Percentiles rank a stretch among this genome's conserved stretches.
These are phyloP conservation scores for Xylaria sp. DNA, from an alignment of 2,329 filamentous ascomycete species.

Conservation along the genomic window DNA sequence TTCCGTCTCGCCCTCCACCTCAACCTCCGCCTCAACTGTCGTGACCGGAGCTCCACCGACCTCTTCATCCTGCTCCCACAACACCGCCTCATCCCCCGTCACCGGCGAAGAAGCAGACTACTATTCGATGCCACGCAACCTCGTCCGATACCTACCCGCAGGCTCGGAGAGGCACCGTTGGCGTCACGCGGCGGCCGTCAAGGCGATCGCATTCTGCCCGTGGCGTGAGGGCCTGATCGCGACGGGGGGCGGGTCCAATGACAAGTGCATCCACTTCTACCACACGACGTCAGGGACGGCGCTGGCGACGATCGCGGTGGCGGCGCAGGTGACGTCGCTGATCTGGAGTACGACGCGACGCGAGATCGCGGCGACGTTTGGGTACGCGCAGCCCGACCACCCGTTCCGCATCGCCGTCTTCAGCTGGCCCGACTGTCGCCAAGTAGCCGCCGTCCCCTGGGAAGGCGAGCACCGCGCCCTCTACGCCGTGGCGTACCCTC, in stretches of 20 bases:
- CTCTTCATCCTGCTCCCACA: slow-evolving; percentile 3
- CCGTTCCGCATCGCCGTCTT: slow-evolving; percentile 91
- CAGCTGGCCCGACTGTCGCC: slow-evolving; percentile 90
- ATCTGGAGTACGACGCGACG: slow-evolving; percentile 87
- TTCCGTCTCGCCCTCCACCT: background rate
- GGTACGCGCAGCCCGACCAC: slow-evolving; percentile 91
- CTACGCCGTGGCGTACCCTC: slow-evolving; percentile 87
- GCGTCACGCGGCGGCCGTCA: slow-evolving; percentile 86
- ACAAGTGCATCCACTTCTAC: slow-evolving; percentile 96
- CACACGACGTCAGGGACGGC: slow-evolving; percentile 84
- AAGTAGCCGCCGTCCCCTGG: slow-evolving; percentile 88
- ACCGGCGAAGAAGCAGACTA: slow-evolving; percentile 21
- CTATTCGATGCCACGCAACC: slow-evolving; percentile 30
- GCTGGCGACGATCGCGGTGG: slow-evolving; percentile 89
- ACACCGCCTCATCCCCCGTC: background rate
- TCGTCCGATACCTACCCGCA: slow-evolving; percentile 59
- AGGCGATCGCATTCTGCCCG: slow-evolving; percentile 95
- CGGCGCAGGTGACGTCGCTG: slow-evolving; percentile 91
- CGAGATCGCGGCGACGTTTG: slow-evolving; percentile 93
- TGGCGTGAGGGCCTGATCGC: slow-evolving; percentile 90
- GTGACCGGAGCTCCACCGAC: background rate
- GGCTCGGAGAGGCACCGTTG: slow-evolving; percentile 76
- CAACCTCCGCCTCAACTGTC: slow-evolving; percentile 9
- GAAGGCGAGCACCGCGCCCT: slow-evolving; percentile 80
- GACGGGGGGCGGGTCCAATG: slow-evolving; percentile 91